Conservation (phyloP, 2,329 filamentous ascomycete species). For the Aureobasidium sp. region DNA sequence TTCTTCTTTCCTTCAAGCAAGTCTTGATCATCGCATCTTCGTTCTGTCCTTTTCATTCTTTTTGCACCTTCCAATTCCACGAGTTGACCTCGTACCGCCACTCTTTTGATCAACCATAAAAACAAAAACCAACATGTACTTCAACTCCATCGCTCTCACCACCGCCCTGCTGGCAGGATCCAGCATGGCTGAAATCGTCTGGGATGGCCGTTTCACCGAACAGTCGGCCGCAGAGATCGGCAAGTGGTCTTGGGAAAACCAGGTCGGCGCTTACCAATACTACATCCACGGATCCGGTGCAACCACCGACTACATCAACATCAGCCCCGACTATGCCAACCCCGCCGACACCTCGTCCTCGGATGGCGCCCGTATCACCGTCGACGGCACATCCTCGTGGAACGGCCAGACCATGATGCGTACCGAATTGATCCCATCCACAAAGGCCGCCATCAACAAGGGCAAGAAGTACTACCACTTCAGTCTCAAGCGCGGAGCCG, state of each 20-base stretch:
- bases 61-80: neutral
- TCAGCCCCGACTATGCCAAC: conserved; percentile 55
- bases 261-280: conserved; percentile 63
- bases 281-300: conserved; percentile 59
- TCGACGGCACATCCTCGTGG: conserved; percentile 57
- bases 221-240: conserved; percentile 46
- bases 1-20: neutral
- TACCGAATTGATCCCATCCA: conserved; percentile 66
- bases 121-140: neutral
- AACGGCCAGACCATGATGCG: conserved; percentile 64
- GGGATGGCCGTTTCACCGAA: conserved; percentile 60
- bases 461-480: conserved; percentile 67
- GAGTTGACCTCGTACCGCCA: conserved; percentile 8
- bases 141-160: conserved; percentile 11
- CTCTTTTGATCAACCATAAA: neutral
- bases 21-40: neutral
- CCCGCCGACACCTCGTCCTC: conserved; percentile 51
- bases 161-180: conserved; percentile 18
- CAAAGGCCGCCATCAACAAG: conserved; percentile 52
- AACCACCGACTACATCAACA: conserved; percentile 52
- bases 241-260: conserved; percentile 42
- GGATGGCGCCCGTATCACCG: conserved; percentile 60
- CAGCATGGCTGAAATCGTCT: conserved; percentile 39
- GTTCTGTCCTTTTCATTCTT: neutral
- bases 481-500: conserved; percentile 50